phyloP scores from a whole-genome alignment of 202 grass and related monocot genomes.

The Tripidium arundinaceum region DNA sequence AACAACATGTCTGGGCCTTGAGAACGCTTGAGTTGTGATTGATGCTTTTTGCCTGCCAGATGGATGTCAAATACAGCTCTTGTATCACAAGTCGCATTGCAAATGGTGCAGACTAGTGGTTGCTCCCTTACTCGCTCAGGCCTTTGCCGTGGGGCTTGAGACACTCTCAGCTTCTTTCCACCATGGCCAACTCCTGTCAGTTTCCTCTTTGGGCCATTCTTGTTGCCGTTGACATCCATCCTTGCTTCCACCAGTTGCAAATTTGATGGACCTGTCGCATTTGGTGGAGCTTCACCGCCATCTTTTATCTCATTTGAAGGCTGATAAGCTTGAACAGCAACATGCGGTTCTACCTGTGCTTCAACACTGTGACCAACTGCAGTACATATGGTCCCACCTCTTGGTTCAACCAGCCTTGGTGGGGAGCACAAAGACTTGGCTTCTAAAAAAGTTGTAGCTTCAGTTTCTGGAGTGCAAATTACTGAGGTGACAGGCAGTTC shows the following conservation, averaged over 20 bases:
- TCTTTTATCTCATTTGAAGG: slow-evolving; percentile 23
- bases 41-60: slow-evolving; percentile 51
- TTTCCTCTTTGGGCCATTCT: slow-evolving; percentile 19
- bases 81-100: slow-evolving; percentile 51
- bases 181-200: background rate
- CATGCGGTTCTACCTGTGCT: background rate
- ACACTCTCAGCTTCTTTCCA: slow-evolving; percentile 36
- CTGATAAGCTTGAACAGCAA: background rate
- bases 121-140: slow-evolving; percentile 32
- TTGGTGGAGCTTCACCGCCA: background rate
- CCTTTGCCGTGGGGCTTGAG: slow-evolving; percentile 16
- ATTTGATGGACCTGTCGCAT: background rate
- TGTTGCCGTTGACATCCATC: slow-evolving; percentile 23
- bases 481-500: slow-evolving; percentile 2
- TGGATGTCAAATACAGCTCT: slow-evolving; percentile 53
- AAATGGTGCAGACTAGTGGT: slow-evolving; percentile 49
- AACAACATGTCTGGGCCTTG: slow-evolving; percentile 37
- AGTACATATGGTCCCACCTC: background rate
- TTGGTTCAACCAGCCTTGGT: slow-evolving; percentile 6
- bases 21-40: slow-evolving; percentile 38
- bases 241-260: background rate
- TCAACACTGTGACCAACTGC: background rate
- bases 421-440: background rate
- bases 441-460: background rate
- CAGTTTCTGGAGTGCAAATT: background rate